Evolutionary conservation across 495 filamentous ascomycete genomes (phyloP).

Genomic region (Ramalina intermedia): DNA sequence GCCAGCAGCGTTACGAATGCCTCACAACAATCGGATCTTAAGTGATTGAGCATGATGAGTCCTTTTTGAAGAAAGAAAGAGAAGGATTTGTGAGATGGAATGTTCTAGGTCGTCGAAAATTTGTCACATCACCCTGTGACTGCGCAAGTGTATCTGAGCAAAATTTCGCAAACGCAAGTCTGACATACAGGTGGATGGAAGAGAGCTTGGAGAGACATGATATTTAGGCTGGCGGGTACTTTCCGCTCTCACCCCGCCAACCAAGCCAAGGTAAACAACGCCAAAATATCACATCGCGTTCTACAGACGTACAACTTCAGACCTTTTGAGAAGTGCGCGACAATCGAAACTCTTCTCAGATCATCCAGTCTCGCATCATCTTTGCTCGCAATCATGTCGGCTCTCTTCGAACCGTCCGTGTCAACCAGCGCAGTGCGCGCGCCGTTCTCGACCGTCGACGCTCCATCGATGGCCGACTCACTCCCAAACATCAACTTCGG

Average conservation of each 20-base stretch:
- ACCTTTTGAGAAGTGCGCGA: background rate
- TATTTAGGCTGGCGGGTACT: too few species aligned
- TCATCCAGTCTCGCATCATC: background rate
- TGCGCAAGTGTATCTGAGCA: too few species aligned
- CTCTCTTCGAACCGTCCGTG: constrained; percentile 60
- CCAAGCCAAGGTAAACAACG: background rate
- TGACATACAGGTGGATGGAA: too few species aligned
- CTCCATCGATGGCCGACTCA: constrained; percentile 58
- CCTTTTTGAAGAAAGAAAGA: background rate
- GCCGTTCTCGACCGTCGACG: constrained; percentile 41
- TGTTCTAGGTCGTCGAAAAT: too few species aligned
- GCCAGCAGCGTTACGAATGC: background rate
- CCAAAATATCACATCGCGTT: background rate
- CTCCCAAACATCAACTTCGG: constrained; percentile 88
- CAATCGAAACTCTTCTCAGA: background rate
- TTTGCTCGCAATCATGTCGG: constrained; percentile 48
- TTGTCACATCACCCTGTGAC: too few species aligned
- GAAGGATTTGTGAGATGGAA: too few species aligned
- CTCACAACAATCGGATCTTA: background rate
- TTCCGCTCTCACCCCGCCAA: background rate
- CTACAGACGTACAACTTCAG: background rate
- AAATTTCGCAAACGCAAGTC: too few species aligned
- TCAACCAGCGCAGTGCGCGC: constrained; percentile 63
- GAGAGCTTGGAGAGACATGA: too few species aligned
- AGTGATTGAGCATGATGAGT: background rate